Base-by-base conservation (phyloP, 2,329 filamentous ascomycete genomes). In the Beauveria caledonica region DNA sequence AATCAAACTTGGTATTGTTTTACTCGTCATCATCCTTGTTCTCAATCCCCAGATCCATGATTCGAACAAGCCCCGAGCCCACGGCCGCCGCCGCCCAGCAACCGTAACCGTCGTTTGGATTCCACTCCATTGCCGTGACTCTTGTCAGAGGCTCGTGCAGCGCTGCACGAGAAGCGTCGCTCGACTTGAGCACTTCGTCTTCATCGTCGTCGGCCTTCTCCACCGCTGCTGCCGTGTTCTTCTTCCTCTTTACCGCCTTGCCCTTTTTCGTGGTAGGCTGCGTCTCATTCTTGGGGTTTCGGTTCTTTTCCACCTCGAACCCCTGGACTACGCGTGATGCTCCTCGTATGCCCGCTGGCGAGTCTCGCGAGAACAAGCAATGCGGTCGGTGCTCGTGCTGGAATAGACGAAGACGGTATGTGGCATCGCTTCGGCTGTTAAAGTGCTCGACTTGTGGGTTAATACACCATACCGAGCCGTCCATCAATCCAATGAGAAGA, bases 61-160 rank as follows among this genome's bases (percentile, higher is more conserved):
- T 76, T 63, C 84, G 80, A 48, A 90, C 76, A 62, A 90, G 69
- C 0, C 87, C 87, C 29, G 85, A 88, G 0, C 80, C 87, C 78
- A 87, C 80, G 0, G 83, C 85, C 3, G 81, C 82, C 10, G 85
- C 85, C 3, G 84, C 85, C 86, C 87, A 88, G 65, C 80, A 86
- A 13, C 85, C 84, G 66, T 79, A 86, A n/a, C 78, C 74, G 40
- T 77, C 69, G 66, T 89, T 89, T 1, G 86, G 85, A 67, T 89
- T 89, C 87, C 87, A 90, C 45, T 80, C 79, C 25, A 87, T 74
- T 1, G 79, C 76, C 5, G 85, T 85, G 64, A 89, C 75, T 51
- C 86, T 80, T 10, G 84, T 86, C 63, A 80, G 74, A 52, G 86
- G 81, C 60, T 89, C 86, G 66, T 86, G 81, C 11, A 87, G 76